A percentile compares a stretch with the other conserved stretches of the same genome.
These are phyloP conservation scores for Ceratobasidium sp. DNA, from an alignment of 1,284 basidiomycete genomes.

Conservation along the genomic window DNA sequence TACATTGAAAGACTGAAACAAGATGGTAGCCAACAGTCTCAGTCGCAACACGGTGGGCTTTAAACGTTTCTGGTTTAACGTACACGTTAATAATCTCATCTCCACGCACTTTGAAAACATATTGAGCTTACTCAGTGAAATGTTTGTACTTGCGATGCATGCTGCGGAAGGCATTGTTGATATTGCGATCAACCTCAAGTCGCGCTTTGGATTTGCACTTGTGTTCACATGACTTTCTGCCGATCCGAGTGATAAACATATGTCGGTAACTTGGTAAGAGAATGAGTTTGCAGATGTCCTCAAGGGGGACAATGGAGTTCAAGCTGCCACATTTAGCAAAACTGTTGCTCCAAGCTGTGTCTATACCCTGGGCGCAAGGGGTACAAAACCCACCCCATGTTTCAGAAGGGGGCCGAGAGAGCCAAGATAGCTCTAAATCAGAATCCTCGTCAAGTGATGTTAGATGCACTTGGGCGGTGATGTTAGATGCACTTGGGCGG, in stretches of 20 bases:
- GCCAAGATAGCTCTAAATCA: background rate
- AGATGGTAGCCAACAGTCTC: too few relatives aligned
- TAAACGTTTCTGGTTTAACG: too few relatives aligned
- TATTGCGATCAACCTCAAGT: too few relatives aligned
- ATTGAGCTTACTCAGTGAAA: too few relatives aligned
- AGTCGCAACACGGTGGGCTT: too few relatives aligned
- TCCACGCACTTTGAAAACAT: too few relatives aligned
- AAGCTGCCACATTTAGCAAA: constrained; percentile 1
- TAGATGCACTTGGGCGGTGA: too few relatives aligned
- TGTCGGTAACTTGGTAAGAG: background rate
- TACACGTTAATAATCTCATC: too few relatives aligned
- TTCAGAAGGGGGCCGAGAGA: background rate
- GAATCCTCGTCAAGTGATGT: background rate
- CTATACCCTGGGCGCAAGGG: background rate
- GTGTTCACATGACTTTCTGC: background rate
- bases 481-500: background rate
- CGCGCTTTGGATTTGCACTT: too few relatives aligned
- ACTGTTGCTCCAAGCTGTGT: background rate
- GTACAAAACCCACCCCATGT: background rate
- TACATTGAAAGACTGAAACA: too few relatives aligned
- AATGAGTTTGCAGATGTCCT: constrained; percentile 11
- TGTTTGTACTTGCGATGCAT: too few relatives aligned
- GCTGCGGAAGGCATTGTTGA: too few relatives aligned
- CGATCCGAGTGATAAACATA: background rate
- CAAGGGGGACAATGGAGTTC: background rate